Evolutionary conservation across 108 stramenopile species (phyloP).

Genomic region (Stephanodiscus triporus): DNA sequence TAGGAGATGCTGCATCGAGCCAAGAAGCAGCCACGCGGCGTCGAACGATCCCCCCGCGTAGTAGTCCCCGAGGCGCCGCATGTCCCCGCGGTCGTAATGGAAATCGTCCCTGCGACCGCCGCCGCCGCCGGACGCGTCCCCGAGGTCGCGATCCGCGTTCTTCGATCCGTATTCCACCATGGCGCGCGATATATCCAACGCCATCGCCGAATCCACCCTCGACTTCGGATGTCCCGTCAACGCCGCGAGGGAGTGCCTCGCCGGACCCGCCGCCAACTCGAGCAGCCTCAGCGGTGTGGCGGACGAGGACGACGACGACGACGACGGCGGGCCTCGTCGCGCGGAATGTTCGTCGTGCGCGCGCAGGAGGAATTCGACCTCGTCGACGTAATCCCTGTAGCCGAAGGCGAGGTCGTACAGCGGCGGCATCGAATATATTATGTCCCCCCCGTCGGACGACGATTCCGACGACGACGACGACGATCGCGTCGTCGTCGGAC

Average conservation of each 20-base stretch:
- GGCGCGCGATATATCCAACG: conserved; percentile 68
- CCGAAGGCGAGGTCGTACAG: conserved; percentile 87
- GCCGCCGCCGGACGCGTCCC: conserved; percentile 24
- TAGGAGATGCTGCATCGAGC: conserved; percentile 80
- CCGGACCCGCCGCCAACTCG: conserved; percentile 85
- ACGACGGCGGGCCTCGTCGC: not conserved
- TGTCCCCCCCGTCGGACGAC: conserved; percentile 1
- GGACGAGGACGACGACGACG: not conserved
- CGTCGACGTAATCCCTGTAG: conserved; percentile 77
- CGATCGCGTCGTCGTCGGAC: no score
- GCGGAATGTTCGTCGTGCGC: conserved; percentile 53
- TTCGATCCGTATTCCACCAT: conserved; percentile 72
- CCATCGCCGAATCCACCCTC: conserved; percentile 46
- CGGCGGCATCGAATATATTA: conserved; percentile 77
- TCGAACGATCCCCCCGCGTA: conserved; percentile 37
- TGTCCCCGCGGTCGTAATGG: conserved; percentile 63
- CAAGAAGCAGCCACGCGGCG: conserved; percentile 81
- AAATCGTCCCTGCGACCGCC: conserved; percentile 51
- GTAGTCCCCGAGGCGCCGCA: conserved; percentile 52
- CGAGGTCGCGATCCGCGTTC: conserved; percentile 58
- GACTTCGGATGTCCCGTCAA: conserved; percentile 31
- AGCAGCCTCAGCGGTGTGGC: conserved; percentile 43
- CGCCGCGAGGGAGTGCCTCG: conserved; percentile 75
- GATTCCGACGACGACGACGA: no score
- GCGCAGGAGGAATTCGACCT: conserved; percentile 74